Conservation (phyloP, 306 rosid species). For the Medicago truncatula region DNA sequence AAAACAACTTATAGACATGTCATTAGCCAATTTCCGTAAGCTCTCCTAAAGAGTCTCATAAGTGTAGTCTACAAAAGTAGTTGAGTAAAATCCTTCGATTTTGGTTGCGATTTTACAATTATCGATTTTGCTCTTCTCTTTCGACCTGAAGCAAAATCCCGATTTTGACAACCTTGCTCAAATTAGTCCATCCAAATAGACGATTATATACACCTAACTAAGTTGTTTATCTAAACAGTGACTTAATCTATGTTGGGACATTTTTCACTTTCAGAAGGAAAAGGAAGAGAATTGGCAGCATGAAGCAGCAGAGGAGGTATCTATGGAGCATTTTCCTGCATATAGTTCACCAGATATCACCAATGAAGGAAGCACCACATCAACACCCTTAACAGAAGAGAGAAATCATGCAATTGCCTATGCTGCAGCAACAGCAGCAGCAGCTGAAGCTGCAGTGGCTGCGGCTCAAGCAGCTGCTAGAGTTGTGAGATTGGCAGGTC, state of each 20-base stretch:
- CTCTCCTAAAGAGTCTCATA: background rate
- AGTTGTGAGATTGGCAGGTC: slow-evolving; percentile 78
- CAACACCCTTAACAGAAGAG: slow-evolving; percentile 61
- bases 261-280: slow-evolving; percentile 45
- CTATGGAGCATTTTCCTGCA: slow-evolving; percentile 76
- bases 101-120: too few species aligned
- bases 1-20: background rate
- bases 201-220: background rate
- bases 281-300: slow-evolving; percentile 60
- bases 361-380: slow-evolving; percentile 60
- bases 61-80: background rate
- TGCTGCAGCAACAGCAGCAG: slow-evolving; percentile 83
- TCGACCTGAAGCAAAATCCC: too few species aligned
- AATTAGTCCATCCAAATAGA: background rate
- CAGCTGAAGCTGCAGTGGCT: slow-evolving; percentile 80
- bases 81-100: too few species aligned
- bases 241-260: background rate
- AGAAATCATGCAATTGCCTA: slow-evolving; percentile 75
- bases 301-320: slow-evolving; percentile 75
- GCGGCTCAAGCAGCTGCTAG: slow-evolving; percentile 92
- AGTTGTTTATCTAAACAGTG: background rate
- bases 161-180: too few species aligned
- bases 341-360: slow-evolving; percentile 77
- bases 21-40: too few species aligned
- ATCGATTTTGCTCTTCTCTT: too few species aligned